Conservation (phyloP, 2,329 filamentous ascomycete species). For the Aspergillus tamarii region DNA sequence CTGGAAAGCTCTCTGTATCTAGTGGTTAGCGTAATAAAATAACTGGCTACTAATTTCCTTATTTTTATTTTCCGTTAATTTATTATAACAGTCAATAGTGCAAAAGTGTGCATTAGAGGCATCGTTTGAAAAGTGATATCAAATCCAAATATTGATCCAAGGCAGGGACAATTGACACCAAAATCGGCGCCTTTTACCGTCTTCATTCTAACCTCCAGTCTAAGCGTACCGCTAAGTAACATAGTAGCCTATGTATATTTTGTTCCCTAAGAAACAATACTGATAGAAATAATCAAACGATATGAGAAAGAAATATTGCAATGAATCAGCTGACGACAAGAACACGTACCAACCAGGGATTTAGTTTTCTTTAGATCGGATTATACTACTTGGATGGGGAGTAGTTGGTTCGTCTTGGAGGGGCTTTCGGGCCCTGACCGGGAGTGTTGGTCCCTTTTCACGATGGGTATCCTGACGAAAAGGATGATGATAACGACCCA, state of each 20-base stretch:
- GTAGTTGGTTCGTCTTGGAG: neutral
- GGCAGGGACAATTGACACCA: neutral
- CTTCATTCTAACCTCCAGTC: neutral
- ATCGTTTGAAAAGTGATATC: neutral
- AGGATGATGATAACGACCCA: constrained; percentile 7
- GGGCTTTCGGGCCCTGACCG: constrained; percentile 19
- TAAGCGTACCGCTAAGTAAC: neutral
- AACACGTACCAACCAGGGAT: constrained; percentile 25
- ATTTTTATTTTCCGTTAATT: neutral
- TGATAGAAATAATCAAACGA: too few species aligned
- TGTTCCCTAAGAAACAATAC: neutral
- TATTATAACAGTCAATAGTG: neutral
- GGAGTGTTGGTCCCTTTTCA: constrained; percentile 8
- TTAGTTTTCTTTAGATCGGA: constrained; percentile 15
- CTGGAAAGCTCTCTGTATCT: constrained; percentile 11
- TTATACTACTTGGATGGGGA: constrained; percentile 1
- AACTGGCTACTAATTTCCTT: neutral
- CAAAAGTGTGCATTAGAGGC: neutral
- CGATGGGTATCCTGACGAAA: neutral
- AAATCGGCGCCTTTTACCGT: neutral
- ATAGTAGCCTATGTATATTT: neutral
- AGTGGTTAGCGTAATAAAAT: neutral
- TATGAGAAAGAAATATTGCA: neutral
- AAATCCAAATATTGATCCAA: neutral
- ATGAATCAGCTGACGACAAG: constrained; percentile 23